phyloP scores from a whole-genome alignment of 129 eudicot genomes.

The Centella asiatica region DNA sequence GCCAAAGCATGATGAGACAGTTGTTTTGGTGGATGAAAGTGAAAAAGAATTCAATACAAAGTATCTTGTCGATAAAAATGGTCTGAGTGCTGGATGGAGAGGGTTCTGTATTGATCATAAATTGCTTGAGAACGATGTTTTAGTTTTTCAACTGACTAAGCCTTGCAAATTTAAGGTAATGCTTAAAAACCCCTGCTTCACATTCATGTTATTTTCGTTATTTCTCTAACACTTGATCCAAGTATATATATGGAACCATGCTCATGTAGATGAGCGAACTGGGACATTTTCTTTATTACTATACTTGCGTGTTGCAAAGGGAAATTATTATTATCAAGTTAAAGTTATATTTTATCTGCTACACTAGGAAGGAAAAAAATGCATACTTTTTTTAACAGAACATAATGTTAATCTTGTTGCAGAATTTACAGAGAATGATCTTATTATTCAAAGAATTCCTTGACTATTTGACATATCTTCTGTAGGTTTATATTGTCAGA shows the following conservation, averaged over 20 bases:
- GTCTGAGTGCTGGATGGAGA: constrained; percentile 72
- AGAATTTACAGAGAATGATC: too few relatives aligned
- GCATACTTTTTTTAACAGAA: background rate
- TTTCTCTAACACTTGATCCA: background rate
- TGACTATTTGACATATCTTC: background rate
- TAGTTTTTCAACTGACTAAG: constrained; percentile 44
- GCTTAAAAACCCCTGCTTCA: background rate
- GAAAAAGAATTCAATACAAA: constrained; percentile 32
- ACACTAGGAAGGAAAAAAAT: background rate
- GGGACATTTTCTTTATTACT: too few relatives aligned
- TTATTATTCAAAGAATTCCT: too few relatives aligned
- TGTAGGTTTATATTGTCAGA: constrained; percentile 51
- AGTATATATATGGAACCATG: too few relatives aligned
- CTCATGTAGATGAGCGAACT: too few relatives aligned
- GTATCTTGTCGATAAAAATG: constrained; percentile 40
- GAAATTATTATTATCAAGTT: too few relatives aligned
- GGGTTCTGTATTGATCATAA: constrained; percentile 53
- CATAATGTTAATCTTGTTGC: too few relatives aligned
- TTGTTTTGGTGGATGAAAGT: constrained; percentile 49
- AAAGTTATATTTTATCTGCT: too few relatives aligned
- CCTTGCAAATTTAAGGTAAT: constrained; percentile 51
- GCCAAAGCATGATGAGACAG: constrained; percentile 43
- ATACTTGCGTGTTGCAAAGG: too few relatives aligned
- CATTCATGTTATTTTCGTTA: background rate
- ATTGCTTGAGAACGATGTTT: constrained; percentile 45